These are phyloP conservation scores for Auricularia cornea DNA, from an alignment of 768 basidiomycete species.

Conservation along the genomic window DNA sequence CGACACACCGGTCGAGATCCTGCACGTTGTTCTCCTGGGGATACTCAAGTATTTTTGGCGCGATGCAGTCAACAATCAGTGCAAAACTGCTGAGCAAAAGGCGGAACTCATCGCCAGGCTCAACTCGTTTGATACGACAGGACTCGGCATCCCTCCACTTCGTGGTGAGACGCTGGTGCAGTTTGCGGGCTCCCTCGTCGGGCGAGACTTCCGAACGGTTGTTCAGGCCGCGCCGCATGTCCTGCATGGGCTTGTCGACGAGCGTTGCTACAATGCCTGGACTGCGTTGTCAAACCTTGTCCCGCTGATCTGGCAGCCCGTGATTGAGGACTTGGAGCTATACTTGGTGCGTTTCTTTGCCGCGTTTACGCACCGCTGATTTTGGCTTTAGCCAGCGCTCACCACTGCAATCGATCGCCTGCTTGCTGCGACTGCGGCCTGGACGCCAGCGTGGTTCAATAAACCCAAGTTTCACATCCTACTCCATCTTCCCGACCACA, in stretches of 20 bases:
- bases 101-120: no score
- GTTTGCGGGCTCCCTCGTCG: conserved; percentile 31
- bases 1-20: conserved; percentile 17
- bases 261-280: no score
- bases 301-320: no score
- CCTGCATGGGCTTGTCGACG: no score
- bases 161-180: conserved; percentile 26
- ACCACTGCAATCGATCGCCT: conserved; percentile 28
- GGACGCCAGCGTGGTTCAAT: conserved; percentile 29
- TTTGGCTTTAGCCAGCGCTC: conserved; percentile 16
- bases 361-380: no score
- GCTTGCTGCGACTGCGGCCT: conserved; percentile 22
- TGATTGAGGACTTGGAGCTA: no score
- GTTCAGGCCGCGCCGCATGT: no score
- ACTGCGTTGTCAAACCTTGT: no score
- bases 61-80: conserved; percentile 18
- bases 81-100: no score
- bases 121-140: conserved; percentile 5
- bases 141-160: conserved; percentile 25
- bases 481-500: conserved; percentile 29
- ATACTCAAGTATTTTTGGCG: conserved; percentile 46
- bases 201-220: conserved; percentile 25
- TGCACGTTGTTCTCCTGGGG: conserved; percentile 36
- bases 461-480: conserved; percentile 39
- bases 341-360: no score